These are phyloP conservation scores for Grigorovia yakushimaensis DNA, from an alignment of 805 yeast genomes.

Conservation along the genomic window DNA sequence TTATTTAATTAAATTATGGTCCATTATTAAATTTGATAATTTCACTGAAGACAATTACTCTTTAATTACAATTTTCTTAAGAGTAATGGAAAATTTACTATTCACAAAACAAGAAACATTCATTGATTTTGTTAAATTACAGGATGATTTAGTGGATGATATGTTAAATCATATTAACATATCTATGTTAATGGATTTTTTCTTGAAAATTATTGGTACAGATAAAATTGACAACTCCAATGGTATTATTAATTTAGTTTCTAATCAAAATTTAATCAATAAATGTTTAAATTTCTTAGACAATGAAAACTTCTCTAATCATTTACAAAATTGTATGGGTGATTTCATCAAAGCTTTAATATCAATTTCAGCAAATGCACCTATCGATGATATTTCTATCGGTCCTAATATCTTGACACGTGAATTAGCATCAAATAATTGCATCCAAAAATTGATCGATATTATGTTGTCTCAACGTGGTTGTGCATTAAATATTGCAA, in stretches of 20 bases:
- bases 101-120: constrained; percentile 51
- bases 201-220: constrained; percentile 76
- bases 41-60: constrained; percentile 55
- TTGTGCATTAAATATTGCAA: constrained; percentile 79
- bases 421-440: constrained; percentile 64
- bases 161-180: constrained; percentile 68
- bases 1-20: constrained; percentile 65
- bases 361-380: constrained; percentile 83
- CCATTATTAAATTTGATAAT: constrained; percentile 47
- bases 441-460: constrained; percentile 50
- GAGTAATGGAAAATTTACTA: constrained; percentile 74
- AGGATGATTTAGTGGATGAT: constrained; percentile 34
- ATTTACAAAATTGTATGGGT: constrained; percentile 80
- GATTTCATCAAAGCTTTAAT: constrained; percentile 88
- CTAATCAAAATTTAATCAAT: constrained; percentile 62
- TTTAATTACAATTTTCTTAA: constrained; percentile 71
- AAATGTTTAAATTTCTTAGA: constrained; percentile 52
- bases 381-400: constrained; percentile 62
- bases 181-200: constrained; percentile 82
- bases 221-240: constrained; percentile 83
- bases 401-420: constrained; percentile 90
- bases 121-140: constrained; percentile 15
- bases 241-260: constrained; percentile 68
- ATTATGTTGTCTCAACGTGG: constrained; percentile 63
- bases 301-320: constrained; percentile 45